These are phyloP conservation scores for Colletotrichum sp. DNA, from an alignment of 2,329 filamentous ascomycete genomes.

Conservation along the genomic window DNA sequence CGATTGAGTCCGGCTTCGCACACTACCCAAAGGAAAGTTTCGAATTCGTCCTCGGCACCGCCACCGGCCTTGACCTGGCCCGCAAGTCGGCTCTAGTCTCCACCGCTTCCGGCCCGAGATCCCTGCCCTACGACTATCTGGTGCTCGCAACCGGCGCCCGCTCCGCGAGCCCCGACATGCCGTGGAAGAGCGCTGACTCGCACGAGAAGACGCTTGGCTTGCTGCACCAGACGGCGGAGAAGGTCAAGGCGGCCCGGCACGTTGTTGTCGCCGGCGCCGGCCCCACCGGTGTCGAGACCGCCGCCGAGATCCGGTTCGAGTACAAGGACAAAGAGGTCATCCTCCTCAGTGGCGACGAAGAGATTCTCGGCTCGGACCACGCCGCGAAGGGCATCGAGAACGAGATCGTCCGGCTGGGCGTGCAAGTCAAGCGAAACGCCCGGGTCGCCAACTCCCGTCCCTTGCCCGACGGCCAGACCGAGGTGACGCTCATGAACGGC, in stretches of 20 bases:
- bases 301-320: slow-evolving; percentile 58
- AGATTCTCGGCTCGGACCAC: slow-evolving; percentile 49
- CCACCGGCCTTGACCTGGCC: slow-evolving; percentile 42
- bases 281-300: slow-evolving; percentile 59
- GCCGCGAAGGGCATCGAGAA: slow-evolving; percentile 44
- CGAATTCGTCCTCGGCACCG: slow-evolving; percentile 58
- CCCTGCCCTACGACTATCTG: slow-evolving; percentile 56
- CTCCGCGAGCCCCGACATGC: slow-evolving; percentile 41
- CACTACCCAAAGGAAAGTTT: slow-evolving; percentile 54
- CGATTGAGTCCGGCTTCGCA: slow-evolving; percentile 53
- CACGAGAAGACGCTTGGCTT: slow-evolving; percentile 47
- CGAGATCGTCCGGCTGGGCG: slow-evolving; percentile 59
- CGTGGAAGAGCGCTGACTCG: slow-evolving; percentile 57
- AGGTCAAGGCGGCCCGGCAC: slow-evolving; percentile 50
- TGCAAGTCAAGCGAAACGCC: slow-evolving; percentile 48
- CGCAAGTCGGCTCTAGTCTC: slow-evolving; percentile 47
- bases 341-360: slow-evolving; percentile 46
- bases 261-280: slow-evolving; percentile 64
- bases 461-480: slow-evolving; percentile 48
- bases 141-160: slow-evolving; percentile 62
- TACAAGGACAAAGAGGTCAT: slow-evolving; percentile 55
- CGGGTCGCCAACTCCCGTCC: slow-evolving; percentile 41
- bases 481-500: slow-evolving; percentile 51
- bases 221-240: slow-evolving; percentile 44
- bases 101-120: slow-evolving; percentile 29